phyloP scores from a whole-genome alignment of 1,284 basidiomycete genomes.

The Flammula alnicola region DNA sequence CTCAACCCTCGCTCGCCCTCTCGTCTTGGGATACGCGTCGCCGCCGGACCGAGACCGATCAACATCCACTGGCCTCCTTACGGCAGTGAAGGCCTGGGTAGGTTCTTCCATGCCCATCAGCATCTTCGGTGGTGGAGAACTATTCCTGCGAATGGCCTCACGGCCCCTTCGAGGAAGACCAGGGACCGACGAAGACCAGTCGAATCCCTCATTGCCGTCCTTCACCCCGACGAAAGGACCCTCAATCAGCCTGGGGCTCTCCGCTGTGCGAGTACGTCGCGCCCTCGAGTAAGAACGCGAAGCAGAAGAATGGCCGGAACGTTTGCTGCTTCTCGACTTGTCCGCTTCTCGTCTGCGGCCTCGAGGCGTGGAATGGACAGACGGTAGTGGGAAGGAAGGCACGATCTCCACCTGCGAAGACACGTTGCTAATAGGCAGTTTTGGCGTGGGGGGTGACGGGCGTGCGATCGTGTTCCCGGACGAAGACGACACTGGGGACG shows the following conservation, averaged over 20 bases:
- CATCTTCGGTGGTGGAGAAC: conserved; percentile 54
- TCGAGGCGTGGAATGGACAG: conserved; percentile 47
- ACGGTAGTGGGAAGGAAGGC: conserved; percentile 25
- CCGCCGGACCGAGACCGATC: conserved; percentile 28
- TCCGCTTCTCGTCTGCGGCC: conserved; percentile 51
- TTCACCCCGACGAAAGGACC: conserved; percentile 32
- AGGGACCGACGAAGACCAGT: conserved; percentile 37
- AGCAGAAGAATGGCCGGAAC: conserved; percentile 34
- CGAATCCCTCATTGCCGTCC: conserved; percentile 36
- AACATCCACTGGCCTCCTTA: conserved; percentile 25
- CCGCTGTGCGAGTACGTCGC: conserved; percentile 27
- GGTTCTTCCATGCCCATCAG: conserved; percentile 33
- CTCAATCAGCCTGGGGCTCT: conserved; percentile 22
- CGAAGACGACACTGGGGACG: conserved; percentile 50
- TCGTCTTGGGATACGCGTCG: conserved; percentile 34
- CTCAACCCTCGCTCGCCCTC: conserved; percentile 52
- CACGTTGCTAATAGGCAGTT: conserved; percentile 39
- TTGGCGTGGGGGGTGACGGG: conserved; percentile 63
- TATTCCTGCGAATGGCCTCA: conserved; percentile 49
- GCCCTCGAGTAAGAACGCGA: conserved; percentile 40
- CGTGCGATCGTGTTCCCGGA: conserved; percentile 54
- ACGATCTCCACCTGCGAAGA: conserved; percentile 27
- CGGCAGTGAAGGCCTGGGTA: conserved; percentile 25
- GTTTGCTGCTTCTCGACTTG: conserved; percentile 34
- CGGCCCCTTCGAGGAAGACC: conserved; percentile 44